Base-by-base conservation (phyloP, 345 rosid genomes). In the Lumnitzera littorea region DNA sequence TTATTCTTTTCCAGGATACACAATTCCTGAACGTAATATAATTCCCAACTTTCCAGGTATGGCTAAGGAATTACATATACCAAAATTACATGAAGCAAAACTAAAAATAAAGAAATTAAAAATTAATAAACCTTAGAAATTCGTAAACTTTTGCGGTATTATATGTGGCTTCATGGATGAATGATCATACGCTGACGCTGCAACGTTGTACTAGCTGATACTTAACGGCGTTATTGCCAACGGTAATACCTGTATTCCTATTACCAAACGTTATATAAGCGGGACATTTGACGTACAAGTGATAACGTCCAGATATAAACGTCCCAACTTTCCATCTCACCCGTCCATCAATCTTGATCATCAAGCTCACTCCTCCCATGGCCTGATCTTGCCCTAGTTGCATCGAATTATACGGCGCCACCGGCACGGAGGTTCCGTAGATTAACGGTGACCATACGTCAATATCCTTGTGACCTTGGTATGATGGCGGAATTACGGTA, bases 311-410 rank as follows among this genome's bases (percentile, higher is more conserved):
- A 13, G 96, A 69, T 24, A 71, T 68, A 62, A 81, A 74, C 16
- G 85, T 60, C 12, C 97, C 87, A 15, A 88, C 83, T 71, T 91
- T 95, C 83, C 87, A 95, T 60, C 94, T 72, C 47, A 95, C 90
- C 56, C 87, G 87, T 11, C 99, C 99, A 56, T 91, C 95, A 8
- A 87, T 71, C 71, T 81, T 86, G 76, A 95, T 78, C 46, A 59
- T 25, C 48, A 95, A 27, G 46, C 13, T 4, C 9, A 91, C 73
- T 5, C 58, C 24, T 13, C 98, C 99, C 24, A 48, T 0, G 4
- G 60, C 16, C 76, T 88, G 84, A 57, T 91, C 98, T 9, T 85
- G 74, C 8, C 14, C 9, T 27, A 95, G 69, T 0, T 81, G 55
- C 2, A 68, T 0, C 41, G 84, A 62, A 79, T 85, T 85, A 72